Conservation (phyloP, 2,329 filamentous ascomycete species). For the Cephalotrichum gorgonifer region DNA sequence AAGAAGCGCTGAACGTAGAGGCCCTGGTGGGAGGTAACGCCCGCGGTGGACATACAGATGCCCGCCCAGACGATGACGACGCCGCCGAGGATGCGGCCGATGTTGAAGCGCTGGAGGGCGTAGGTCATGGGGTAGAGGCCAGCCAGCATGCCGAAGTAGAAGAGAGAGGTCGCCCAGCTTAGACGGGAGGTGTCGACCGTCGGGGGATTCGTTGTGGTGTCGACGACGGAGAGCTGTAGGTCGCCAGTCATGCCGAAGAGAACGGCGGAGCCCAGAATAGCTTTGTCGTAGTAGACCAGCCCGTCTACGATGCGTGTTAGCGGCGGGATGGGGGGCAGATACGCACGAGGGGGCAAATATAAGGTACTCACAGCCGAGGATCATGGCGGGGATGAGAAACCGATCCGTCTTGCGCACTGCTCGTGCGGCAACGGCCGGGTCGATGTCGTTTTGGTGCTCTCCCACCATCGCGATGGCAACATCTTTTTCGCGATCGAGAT, state of each 20-base stretch:
- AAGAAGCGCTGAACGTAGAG: constrained; percentile 59
- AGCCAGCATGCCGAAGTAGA: constrained; percentile 71
- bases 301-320: constrained; percentile 18
- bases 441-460: constrained; percentile 40
- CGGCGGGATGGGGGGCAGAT: not conserved
- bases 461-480: constrained; percentile 49
- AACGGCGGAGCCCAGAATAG: constrained; percentile 61
- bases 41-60: constrained; percentile 59
- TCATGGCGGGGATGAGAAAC: constrained; percentile 59
- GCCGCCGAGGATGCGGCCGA: constrained; percentile 51
- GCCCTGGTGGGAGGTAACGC: constrained; percentile 51
- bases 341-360: not conserved
- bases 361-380: constrained; percentile 29
- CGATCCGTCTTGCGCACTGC: constrained; percentile 57
- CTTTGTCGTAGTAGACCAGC: constrained; percentile 40
- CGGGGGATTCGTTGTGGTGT: constrained; percentile 32
- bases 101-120: constrained; percentile 55
- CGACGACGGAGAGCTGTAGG: constrained; percentile 45
- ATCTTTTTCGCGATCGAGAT: constrained; percentile 28
- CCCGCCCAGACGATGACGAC: constrained; percentile 56
- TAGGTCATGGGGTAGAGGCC: constrained; percentile 68
- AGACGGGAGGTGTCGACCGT: constrained; percentile 56
- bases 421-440: constrained; percentile 41
- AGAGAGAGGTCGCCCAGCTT: constrained; percentile 67
- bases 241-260: constrained; percentile 70